A percentile compares a stretch with the other conserved stretches of the same genome.
These are phyloP conservation scores for Colletotrichum tabaci DNA, from an alignment of 2,329 filamentous ascomycete genomes.

Conservation along the genomic window DNA sequence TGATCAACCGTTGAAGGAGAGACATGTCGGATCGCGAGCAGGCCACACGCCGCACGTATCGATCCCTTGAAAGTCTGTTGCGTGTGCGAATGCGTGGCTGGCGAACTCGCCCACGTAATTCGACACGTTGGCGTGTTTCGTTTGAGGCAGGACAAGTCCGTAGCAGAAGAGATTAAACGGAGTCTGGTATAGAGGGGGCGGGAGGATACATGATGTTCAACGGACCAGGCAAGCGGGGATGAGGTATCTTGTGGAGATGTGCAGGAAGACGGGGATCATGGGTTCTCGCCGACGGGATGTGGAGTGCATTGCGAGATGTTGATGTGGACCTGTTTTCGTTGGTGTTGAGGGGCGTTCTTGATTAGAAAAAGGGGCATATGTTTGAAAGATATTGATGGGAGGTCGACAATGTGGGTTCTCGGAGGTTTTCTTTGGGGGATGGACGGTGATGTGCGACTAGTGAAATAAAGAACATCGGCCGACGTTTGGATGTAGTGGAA, in stretches of 20 bases:
- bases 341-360: neutral
- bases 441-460: neutral
- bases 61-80: neutral
- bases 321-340: conserved; percentile 17
- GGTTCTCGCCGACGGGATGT: conserved; percentile 30
- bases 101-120: conserved; percentile 27
- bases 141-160: conserved; percentile 13
- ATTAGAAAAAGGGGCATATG: conserved; percentile 5
- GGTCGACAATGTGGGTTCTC: conserved; percentile 3
- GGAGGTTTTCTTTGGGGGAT: neutral
- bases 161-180: conserved; percentile 28
- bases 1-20: neutral
- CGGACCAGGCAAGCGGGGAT: neutral
- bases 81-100: neutral
- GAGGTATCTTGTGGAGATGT: neutral
- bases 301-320: conserved; percentile 15
- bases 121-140: conserved; percentile 33
- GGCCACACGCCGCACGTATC: neutral
- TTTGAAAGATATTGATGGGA: conserved; percentile 27
- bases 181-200: conserved; percentile 23
- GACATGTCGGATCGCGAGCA: neutral
- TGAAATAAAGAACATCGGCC: conserved; percentile 1
- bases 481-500: neutral
- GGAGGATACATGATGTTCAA: neutral
- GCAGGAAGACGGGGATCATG: conserved; percentile 28